Percentiles rank a stretch among this genome's conserved stretches.
Evolutionary conservation across 495 filamentous ascomycete species (phyloP).

Genomic region (Aspergillus nidulans): DNA sequence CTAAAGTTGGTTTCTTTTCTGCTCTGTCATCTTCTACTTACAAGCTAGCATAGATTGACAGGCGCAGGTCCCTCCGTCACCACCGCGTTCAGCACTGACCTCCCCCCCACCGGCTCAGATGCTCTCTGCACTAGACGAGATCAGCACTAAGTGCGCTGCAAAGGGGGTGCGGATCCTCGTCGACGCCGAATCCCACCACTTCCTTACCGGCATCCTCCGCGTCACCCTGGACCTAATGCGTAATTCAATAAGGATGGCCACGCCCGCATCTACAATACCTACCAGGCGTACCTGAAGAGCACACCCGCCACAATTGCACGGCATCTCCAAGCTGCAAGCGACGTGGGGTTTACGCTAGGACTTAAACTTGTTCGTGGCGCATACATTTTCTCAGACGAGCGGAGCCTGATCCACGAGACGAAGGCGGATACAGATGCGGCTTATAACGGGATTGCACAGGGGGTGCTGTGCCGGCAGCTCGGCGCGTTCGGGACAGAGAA

Average conservation of each 20-base stretch:
- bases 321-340: slow-evolving; percentile 58
- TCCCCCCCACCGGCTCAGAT: slow-evolving; percentile 31
- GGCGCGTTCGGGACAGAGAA: slow-evolving; percentile 35
- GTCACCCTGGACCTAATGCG: slow-evolving; percentile 72
- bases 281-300: slow-evolving; percentile 78
- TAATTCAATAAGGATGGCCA: slow-evolving; percentile 62
- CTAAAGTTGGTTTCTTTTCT: slow-evolving; percentile 54
- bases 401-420: slow-evolving; percentile 47
- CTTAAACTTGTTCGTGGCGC: slow-evolving; percentile 87
- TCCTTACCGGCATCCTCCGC: slow-evolving; percentile 71
- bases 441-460: slow-evolving; percentile 54
- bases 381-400: slow-evolving; percentile 73
- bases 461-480: slow-evolving; percentile 29
- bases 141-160: slow-evolving; percentile 34
- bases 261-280: slow-evolving; percentile 63
- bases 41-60: slow-evolving; percentile 23
- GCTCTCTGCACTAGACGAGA: slow-evolving; percentile 35
- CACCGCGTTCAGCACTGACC: slow-evolving; percentile 26
- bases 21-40: not conserved
- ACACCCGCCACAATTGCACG: slow-evolving; percentile 54
- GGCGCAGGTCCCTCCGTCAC: slow-evolving; percentile 27
- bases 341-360: slow-evolving; percentile 63
- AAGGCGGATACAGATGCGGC: slow-evolving; percentile 49
- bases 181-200: slow-evolving; percentile 75
- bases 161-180: slow-evolving; percentile 68